A percentile compares a stretch with the other conserved stretches of the same genome.
Evolutionary conservation across 108 stramenopile genomes (phyloP).

Genomic region (Aureococcus anophagefferens): DNA sequence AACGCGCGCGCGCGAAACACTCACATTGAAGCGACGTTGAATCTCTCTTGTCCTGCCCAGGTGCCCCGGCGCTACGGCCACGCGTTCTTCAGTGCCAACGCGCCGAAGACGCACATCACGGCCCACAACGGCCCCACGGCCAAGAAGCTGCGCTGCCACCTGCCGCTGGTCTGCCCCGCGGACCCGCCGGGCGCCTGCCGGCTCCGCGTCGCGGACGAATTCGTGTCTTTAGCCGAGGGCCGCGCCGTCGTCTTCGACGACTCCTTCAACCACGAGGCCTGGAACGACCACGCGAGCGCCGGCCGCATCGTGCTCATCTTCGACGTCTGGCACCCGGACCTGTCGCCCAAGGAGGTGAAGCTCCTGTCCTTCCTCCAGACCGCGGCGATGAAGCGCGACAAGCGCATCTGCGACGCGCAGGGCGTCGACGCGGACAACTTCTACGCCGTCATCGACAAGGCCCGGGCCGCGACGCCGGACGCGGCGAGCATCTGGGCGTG

Average conservation of each 20-base stretch:
- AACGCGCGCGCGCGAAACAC: no score
- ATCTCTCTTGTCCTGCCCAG: no score
- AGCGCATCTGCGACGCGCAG: constrained; percentile 8
- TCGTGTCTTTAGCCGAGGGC: constrained; percentile 15
- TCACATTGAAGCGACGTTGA: no score
- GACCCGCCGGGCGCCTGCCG: constrained; percentile 10
- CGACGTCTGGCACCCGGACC: constrained; percentile 54
- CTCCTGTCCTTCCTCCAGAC: constrained; percentile 17
- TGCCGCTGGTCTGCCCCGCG: not conserved
- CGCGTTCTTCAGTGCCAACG: constrained; percentile 40
- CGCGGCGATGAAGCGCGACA: constrained; percentile 12
- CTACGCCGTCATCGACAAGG: constrained; percentile 9
- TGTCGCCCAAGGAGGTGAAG: constrained; percentile 28
- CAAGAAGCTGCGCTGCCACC: constrained; percentile 16
- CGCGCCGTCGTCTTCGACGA: constrained; percentile 39
- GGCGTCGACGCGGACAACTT: constrained; percentile 9
- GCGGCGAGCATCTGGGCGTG: no score
- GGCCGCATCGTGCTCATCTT: constrained; percentile 36
- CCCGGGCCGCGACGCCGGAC: not conserved
- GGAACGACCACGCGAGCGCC: constrained; percentile 16
- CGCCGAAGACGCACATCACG: constrained; percentile 32
- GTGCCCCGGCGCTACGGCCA: constrained; percentile 37
- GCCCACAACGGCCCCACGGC: constrained; percentile 48
- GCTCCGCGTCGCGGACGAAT: constrained; percentile 33
- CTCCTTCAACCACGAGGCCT: constrained; percentile 51